Conservation (phyloP, 1,284 basidiomycete species). For the Malassezia brasiliensis region DNA sequence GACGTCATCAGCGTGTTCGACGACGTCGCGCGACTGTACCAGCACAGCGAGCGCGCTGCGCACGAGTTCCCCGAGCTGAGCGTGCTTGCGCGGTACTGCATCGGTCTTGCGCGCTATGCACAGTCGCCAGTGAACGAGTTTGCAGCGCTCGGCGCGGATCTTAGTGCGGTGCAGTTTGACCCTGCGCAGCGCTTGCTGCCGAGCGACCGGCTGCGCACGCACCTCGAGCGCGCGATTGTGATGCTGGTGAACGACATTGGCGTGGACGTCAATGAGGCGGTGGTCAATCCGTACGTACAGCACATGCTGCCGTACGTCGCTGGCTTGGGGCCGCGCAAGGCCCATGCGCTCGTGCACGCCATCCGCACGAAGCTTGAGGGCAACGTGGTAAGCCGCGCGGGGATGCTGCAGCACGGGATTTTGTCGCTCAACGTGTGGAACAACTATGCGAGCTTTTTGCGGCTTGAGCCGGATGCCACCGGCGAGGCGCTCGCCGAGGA, state of each 20-base stretch:
- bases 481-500: slow-evolving; percentile 42
- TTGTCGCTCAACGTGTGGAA: slow-evolving; percentile 36
- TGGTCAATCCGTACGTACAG: slow-evolving; percentile 76
- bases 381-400: slow-evolving; percentile 36
- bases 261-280: slow-evolving; percentile 87
- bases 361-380: slow-evolving; percentile 39
- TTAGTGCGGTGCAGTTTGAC: slow-evolving; percentile 51
- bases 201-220: slow-evolving; percentile 67
- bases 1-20: slow-evolving; percentile 73
- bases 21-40: slow-evolving; percentile 86
- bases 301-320: slow-evolving; percentile 79
- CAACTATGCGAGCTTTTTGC: slow-evolving; percentile 61
- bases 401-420: slow-evolving; percentile 29
- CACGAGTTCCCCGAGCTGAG: slow-evolving; percentile 76
- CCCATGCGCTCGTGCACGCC: slow-evolving; percentile 63
- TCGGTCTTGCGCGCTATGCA: slow-evolving; percentile 82
- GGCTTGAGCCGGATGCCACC: slow-evolving; percentile 55
- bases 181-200: slow-evolving; percentile 70
- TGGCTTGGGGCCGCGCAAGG: slow-evolving; percentile 90
- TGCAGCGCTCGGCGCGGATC: slow-evolving; percentile 37
- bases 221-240: slow-evolving; percentile 77
- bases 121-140: slow-evolving; percentile 68
- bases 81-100: slow-evolving; percentile 78
- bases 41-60: slow-evolving; percentile 73
- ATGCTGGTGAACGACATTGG: slow-evolving; percentile 84